Evolutionary conservation across 768 basidiomycete genomes (phyloP), one percentile per base, ranked within the genome.

Genomic region (Scleroderma citrinum): DNA sequence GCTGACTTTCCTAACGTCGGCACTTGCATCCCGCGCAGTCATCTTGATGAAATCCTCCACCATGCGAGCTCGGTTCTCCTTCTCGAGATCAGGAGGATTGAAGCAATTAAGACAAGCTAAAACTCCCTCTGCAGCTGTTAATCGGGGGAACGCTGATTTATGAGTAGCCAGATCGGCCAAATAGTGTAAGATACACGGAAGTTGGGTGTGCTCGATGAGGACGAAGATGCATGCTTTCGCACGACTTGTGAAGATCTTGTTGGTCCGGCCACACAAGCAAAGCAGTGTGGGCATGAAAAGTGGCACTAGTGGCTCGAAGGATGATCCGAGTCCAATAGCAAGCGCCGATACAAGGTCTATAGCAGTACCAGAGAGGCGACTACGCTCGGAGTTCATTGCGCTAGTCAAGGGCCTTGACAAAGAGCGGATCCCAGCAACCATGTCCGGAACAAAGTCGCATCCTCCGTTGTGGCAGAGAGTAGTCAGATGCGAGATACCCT

Each of bases 1-100:
- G 52, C 81, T 78, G 8, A 79, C 63, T 61, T 81, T 85, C 55
- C 91, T 73, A 24, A 91, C 77, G 43, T 90, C 89, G 21, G 83
- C 81, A 58, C 76, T 86, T 5, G 87, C 78, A 64, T 93, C 91
- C 24, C 78, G 76, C 13, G 81, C 85, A 2, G 85, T 78, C 8
- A 66, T 57, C 50, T 74, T 81, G 55, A 93, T 87, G 41, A 87
- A 75, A 11, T 65, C 71, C 63, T 93, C 91, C 23, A 93, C 71
- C 35, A 85, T 80, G 39, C 71, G 71, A 1, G 80, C 82, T 14
- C 84, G 71, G 0, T 68, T 51, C 41, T 88, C 85, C 62, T 78
- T 85, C 64, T 87, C 86, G 26, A 90, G 63, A 55, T 90, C 86
- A 0, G 86, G 85, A 8, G 87, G 88, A 64, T 87, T 88, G 62